A percentile compares a stretch with the other conserved stretches of the same genome.
phyloP scores from a whole-genome alignment of 176 grass and related monocot species.

The Musa schizocarpa region DNA sequence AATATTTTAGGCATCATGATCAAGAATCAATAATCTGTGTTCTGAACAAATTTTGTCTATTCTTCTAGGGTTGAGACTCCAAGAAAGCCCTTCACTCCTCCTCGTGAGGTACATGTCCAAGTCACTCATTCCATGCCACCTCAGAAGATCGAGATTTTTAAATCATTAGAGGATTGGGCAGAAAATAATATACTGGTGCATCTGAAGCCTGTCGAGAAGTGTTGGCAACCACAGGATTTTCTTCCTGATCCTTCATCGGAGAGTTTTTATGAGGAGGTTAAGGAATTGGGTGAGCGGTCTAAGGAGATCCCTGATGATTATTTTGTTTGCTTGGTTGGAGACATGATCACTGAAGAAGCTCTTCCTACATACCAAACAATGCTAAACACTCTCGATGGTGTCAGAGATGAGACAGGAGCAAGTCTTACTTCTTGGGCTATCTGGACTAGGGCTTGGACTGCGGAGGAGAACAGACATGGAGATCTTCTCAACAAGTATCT shows the following conservation, averaged over 20 bases:
- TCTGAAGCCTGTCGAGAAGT: slow-evolving; percentile 24
- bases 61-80: slow-evolving; percentile 8
- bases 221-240: slow-evolving; percentile 24
- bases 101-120: slow-evolving; percentile 22
- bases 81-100: slow-evolving; percentile 22
- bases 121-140: slow-evolving; percentile 24
- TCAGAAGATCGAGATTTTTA: slow-evolving; percentile 22
- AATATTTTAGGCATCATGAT: neutral
- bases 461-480: slow-evolving; percentile 26
- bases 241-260: slow-evolving; percentile 24
- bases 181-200: slow-evolving; percentile 15
- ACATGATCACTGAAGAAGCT: slow-evolving; percentile 27
- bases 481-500: slow-evolving; percentile 26
- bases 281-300: slow-evolving; percentile 15
- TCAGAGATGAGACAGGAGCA: slow-evolving; percentile 21
- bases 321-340: slow-evolving; percentile 24
- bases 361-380: slow-evolving; percentile 25
- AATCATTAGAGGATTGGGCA: slow-evolving; percentile 20
- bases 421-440: slow-evolving; percentile 25
- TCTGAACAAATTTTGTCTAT: neutral
- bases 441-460: slow-evolving; percentile 24
- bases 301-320: slow-evolving; percentile 28
- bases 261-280: slow-evolving; percentile 14
- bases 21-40: neutral
- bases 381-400: slow-evolving; percentile 23